Percentiles rank a stretch among this genome's conserved stretches.
These are phyloP conservation scores for Podila epicladia DNA, from an alignment of 192 early-diverging fungal species.

Conservation along the genomic window DNA sequence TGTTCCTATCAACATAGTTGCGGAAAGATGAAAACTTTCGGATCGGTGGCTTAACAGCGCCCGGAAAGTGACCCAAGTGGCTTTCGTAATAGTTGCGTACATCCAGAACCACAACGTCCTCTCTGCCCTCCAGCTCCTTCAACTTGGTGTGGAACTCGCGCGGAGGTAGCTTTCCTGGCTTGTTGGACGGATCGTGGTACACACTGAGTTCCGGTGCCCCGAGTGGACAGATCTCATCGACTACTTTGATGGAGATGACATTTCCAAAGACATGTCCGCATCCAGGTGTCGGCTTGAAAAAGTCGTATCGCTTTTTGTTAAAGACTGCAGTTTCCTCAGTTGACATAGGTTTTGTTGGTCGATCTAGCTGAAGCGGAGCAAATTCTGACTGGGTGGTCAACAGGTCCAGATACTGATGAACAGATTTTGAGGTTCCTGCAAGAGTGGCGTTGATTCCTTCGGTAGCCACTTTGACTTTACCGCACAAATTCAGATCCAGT, in stretches of 20 bases:
- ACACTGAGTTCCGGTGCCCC: slow-evolving; percentile 55
- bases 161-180: slow-evolving; percentile 56
- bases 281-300: slow-evolving; percentile 74
- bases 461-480: slow-evolving; percentile 60
- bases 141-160: slow-evolving; percentile 62
- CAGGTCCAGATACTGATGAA: slow-evolving; percentile 58
- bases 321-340: slow-evolving; percentile 3
- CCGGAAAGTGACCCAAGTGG: slow-evolving; percentile 66
- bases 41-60: slow-evolving; percentile 67
- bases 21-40: slow-evolving; percentile 72
- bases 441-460: slow-evolving; percentile 78
- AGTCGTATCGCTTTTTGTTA: slow-evolving; percentile 37
- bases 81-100: slow-evolving; percentile 77
- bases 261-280: slow-evolving; percentile 71
- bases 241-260: slow-evolving; percentile 62
- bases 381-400: slow-evolving; percentile 33
- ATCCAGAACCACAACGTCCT: slow-evolving; percentile 62
- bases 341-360: neutral
- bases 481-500: slow-evolving; percentile 42
- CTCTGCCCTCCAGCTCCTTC: slow-evolving; percentile 26
- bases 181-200: slow-evolving; percentile 33
- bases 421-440: slow-evolving; percentile 54
- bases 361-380: slow-evolving; percentile 5
- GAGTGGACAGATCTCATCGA: slow-evolving; percentile 74
- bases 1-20: slow-evolving; percentile 62